Base-by-base conservation (phyloP, 768 basidiomycete species). In the Lentinula edodes region DNA sequence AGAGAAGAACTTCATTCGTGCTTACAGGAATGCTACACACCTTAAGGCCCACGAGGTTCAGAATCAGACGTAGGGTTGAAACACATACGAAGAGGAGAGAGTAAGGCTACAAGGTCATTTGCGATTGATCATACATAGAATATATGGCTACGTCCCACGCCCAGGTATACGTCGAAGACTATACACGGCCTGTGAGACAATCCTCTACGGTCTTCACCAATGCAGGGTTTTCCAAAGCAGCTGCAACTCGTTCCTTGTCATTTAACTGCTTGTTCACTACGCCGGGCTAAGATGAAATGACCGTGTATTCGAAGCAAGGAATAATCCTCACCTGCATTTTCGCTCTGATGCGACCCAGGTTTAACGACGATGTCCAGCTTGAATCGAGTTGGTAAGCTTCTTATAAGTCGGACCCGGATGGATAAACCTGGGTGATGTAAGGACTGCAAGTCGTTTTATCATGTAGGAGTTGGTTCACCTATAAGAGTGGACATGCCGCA, bases 401-500 rank as follows among this genome's bases (percentile, higher is more conserved):
- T 83, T 59, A 97, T 76, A 6, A 99, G 80, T 34, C 96, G 82
- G 35, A 98, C 96, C 8, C 95, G 88, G 43, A 99, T 91, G n/a
- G 90, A 94, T n/a, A 99, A 80, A 28, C 96, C 95, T 95, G 67
- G 39, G 58, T 35, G 8, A 61, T 64, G 45, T 53, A 50, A 57
- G 42, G 52, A 54, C 52, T 18, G 38, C 57, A 32, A 64, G 28
- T 60, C 45, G 35, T 63, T 45, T 65, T 56, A 23, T 48, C 16
- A 41, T 23, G 43, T 59, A 58, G 20, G 18, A 5, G 13, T 28
- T 72, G 71, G 70, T 82, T 61, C 66, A 91, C 95, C 96, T 61
- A 99, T 98, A 56, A 98, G 77, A 2, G 95, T 98, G 9, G 94
- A 95, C 93, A 95, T 94, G 53, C 94, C 94, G 65, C 96, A 98